These are phyloP conservation scores for Choiromyces venosus DNA, from an alignment of 495 filamentous ascomycete genomes.

Conservation along the genomic window DNA sequence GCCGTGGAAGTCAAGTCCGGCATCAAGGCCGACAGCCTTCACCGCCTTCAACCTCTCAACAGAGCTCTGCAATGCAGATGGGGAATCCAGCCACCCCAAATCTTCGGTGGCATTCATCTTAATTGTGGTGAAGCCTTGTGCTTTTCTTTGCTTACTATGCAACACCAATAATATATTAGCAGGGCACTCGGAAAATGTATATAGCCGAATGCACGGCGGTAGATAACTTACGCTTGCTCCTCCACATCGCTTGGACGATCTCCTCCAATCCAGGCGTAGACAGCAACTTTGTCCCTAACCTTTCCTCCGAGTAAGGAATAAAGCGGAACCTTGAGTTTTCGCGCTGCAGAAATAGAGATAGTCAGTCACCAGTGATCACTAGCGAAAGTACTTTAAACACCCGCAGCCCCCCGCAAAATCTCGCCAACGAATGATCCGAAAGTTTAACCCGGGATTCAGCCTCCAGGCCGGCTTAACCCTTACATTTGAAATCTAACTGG, in stretches of 20 bases:
- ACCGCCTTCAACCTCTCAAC: constrained; percentile 65
- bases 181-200: constrained; percentile 3
- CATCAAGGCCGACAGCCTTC: constrained; percentile 65
- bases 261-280: constrained; percentile 85
- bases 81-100: constrained; percentile 72
- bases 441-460: constrained; percentile 22
- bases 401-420: not conserved
- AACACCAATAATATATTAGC: constrained; percentile 7
- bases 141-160: constrained; percentile 54
- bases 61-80: constrained; percentile 56
- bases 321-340: constrained; percentile 62
- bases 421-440: not conserved
- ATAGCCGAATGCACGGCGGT: not conserved
- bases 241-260: constrained; percentile 70
- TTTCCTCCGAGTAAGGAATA: constrained; percentile 71
- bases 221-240: constrained; percentile 50
- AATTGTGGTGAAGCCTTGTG: constrained; percentile 65
- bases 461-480: constrained; percentile 19
- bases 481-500: constrained; percentile 13
- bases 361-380: constrained; percentile 32
- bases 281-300: constrained; percentile 65
- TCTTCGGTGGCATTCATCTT: constrained; percentile 84
- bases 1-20: constrained; percentile 72
- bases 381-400: not conserved
- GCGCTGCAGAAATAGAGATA: constrained; percentile 37